phyloP scores from a whole-genome alignment of 2,329 filamentous ascomycete genomes.

The Rhynchosporium secalis region DNA sequence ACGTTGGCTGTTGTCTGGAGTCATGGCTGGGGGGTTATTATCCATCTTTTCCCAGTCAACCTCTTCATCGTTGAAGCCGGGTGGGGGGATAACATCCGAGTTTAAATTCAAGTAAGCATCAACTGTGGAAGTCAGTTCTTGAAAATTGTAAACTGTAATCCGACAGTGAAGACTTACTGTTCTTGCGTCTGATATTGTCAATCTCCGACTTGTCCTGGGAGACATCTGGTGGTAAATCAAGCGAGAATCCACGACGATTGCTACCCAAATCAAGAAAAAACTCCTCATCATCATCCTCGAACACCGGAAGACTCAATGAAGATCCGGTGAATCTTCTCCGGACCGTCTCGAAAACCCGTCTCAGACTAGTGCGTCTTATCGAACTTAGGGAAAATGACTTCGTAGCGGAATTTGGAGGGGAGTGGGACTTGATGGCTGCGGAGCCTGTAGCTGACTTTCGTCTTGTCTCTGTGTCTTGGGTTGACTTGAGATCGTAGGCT shows the following conservation, averaged over 20 bases:
- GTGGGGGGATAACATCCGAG: neutral
- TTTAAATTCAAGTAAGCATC: neutral
- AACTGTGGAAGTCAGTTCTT: neutral
- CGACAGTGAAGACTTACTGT: neutral
- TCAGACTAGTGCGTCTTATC: neutral
- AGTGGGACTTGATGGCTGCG: neutral
- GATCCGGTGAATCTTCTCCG: neutral
- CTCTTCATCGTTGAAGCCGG: neutral
- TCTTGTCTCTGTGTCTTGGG: no score
- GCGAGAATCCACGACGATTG: neutral
- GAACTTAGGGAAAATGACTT: neutral
- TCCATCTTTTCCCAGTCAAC: neutral
- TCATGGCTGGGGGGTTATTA: neutral
- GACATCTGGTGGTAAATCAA: slow-evolving; percentile 11
- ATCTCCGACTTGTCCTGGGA: slow-evolving; percentile 19
- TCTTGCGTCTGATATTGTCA: slow-evolving; percentile 18
- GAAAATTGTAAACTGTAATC: neutral
- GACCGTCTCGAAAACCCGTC: neutral
- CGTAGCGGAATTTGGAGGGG: neutral
- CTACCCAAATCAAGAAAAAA: neutral
- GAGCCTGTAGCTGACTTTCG: neutral
- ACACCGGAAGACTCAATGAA: neutral
- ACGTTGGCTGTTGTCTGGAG: neutral
- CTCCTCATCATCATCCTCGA: neutral
- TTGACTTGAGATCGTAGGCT: no score